Percentiles rank a stretch among this genome's conserved stretches.
Evolutionary conservation across 495 filamentous ascomycete genomes (phyloP).

Genomic region (Filosporella fistucella): DNA sequence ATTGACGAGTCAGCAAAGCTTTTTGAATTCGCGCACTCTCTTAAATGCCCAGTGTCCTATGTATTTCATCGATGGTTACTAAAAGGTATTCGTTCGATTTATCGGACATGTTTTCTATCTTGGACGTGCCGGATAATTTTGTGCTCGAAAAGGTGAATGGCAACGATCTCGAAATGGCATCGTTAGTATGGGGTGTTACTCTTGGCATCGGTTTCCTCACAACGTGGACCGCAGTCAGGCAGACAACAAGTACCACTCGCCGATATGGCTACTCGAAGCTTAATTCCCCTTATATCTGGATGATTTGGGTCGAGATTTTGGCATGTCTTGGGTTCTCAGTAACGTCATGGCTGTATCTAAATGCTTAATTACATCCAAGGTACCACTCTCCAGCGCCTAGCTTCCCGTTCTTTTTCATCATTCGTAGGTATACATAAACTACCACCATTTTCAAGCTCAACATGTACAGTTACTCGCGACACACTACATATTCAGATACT

Average conservation of each 20-base stretch:
- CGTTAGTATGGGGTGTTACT: constrained; percentile 36
- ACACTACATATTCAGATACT: constrained; percentile 35
- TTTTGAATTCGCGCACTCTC: no score
- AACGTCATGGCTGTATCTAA: constrained; percentile 9
- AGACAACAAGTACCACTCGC: constrained; percentile 6
- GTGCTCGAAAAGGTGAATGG: constrained; percentile 19
- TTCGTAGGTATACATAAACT: no score
- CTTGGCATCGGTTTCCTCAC: constrained; percentile 36
- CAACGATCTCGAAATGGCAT: constrained; percentile 29
- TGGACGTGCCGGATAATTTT: constrained; percentile 1
- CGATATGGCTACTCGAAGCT: constrained; percentile 3
- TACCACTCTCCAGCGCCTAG: neutral
- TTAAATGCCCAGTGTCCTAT: no score
- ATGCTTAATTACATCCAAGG: constrained; percentile 4
- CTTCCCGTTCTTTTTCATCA: constrained; percentile 1
- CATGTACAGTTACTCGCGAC: neutral
- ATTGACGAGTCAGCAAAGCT: no score
- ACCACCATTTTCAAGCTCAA: neutral
- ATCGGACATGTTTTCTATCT: no score
- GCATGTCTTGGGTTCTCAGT: constrained; percentile 3
- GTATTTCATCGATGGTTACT: no score
- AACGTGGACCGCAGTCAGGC: constrained; percentile 29
- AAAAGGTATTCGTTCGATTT: no score
- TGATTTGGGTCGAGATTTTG: constrained; percentile 14
- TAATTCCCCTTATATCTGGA: constrained; percentile 11